Base-by-base conservation (phyloP, 202 grass and related monocot species). In the Zoysia matrella region DNA sequence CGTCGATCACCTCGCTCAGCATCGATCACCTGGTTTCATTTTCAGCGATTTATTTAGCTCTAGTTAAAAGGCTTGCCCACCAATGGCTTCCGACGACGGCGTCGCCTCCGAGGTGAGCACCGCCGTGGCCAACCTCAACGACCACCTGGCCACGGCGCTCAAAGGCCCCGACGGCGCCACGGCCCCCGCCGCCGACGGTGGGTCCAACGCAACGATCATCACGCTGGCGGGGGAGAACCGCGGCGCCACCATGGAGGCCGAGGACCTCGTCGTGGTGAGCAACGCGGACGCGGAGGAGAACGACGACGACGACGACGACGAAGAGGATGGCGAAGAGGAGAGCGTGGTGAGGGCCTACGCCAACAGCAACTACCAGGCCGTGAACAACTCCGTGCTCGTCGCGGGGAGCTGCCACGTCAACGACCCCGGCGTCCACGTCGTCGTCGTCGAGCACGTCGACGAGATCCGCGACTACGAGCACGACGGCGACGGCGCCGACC, bases 281-380 rank as follows among this genome's bases (percentile, higher is more conserved):
- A 60, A 88, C 18, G 83, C 67, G 0, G 88, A 45, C 42, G 79
- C 13, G 0, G 72, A 14, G 4, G 39, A 80, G 1, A 22, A 22
- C 22, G 22, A 22, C 22, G 22, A 22, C 22, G 22, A 22, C 22
- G 14, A 60, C 0, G 75, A 73, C 0, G 11, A 71, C 0, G 81
- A 30, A 1, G 54, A 39, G 0, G 30, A 86, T 0, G 52, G 47
- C 2, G 85, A 92, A 1, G 85, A 90, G 2, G 86, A 97, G 60
- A 67, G 52, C 13, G 57, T 74, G 13, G 52, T 95, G 82, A 77
- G 77, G 43, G 75, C 22, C 22, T 22, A 91, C 85, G 86, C 89
- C 47, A 98, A 92, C 84, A 95, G 92, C 90, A 98, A 98, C 83
- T 93, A 92, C 84, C 96, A 98, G 89, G 90, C 96, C 53, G 87